Percentiles rank a stretch among this genome's conserved stretches.
Conservation (phyloP, 768 basidiomycete species). For the Albatrellus ellisii region DNA sequence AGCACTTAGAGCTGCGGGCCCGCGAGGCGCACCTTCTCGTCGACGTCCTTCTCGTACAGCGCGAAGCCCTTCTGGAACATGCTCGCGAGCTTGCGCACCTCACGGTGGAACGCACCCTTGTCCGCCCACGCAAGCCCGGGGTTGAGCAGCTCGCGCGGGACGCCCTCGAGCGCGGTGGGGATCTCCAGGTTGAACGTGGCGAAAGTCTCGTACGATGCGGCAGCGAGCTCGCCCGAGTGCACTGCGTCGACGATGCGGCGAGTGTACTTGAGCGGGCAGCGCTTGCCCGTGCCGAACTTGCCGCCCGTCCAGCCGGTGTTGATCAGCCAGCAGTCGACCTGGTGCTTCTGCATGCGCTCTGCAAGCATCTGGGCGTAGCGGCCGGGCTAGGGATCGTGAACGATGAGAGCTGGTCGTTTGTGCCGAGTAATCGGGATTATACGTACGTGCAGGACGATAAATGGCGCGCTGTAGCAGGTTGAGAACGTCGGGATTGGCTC, state of each 20-base stretch:
- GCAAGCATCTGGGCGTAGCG: slow-evolving; percentile 98
- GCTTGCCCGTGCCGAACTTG: slow-evolving; percentile 85
- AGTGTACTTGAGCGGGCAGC: slow-evolving; percentile 93
- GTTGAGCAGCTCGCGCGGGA: slow-evolving; percentile 85
- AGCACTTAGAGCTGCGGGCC: slow-evolving; percentile 43
- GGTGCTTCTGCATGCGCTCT: slow-evolving; percentile 78
- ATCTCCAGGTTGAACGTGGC: slow-evolving; percentile 73
- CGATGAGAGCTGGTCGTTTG: neutral
- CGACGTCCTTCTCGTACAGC: slow-evolving; percentile 80
- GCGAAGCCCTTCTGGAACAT: slow-evolving; percentile 96
- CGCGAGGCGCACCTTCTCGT: slow-evolving; percentile 65
- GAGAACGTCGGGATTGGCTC: slow-evolving; percentile 99
- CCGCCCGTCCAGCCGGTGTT: slow-evolving; percentile 98
- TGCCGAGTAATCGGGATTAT: neutral
- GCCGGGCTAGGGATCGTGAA: slow-evolving; percentile 41
- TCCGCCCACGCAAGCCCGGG: slow-evolving; percentile 80
- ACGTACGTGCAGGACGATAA: slow-evolving; percentile 89
- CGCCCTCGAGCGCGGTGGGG: slow-evolving; percentile 72
- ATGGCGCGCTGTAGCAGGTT: slow-evolving; percentile 98
- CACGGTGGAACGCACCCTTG: slow-evolving; percentile 80
- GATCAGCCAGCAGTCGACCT: slow-evolving; percentile 95
- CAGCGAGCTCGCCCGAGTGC: slow-evolving; percentile 83
- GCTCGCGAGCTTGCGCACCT: slow-evolving; percentile 74
- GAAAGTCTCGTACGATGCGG: slow-evolving; percentile 79
- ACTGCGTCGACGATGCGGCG: slow-evolving; percentile 95